Evolutionary conservation across 805 yeast genomes (phyloP), one percentile per base, ranked within the genome.

Genomic region (Kluyveromyces wickerhamii): DNA sequence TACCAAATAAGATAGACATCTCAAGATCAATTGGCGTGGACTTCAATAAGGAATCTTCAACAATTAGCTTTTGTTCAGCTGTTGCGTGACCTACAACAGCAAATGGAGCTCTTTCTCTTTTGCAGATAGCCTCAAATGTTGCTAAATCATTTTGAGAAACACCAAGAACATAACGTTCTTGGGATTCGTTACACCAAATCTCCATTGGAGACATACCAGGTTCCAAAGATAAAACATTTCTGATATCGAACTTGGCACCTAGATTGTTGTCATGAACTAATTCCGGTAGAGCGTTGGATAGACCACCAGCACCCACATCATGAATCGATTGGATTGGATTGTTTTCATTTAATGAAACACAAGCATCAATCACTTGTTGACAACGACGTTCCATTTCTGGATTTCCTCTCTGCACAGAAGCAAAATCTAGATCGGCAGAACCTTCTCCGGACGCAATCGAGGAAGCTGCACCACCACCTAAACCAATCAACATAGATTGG

Each of bases 381-480:
- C 97, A 96, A 59, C 99, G 81, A 66, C 98, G 84, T 66, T 92
- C 96, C 82, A 92, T 88, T 65, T 92, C 99, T 13, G 99, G 97
- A 65, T 92, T 92, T 38, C 97, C 98, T 69, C 99, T 80, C 68
- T 92, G 99, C 26, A 92, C 99, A 13, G 97, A 88, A 9, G 98
- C 98, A 65, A 87, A 92, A 69, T 92, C 99, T 52, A 92, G 74
- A 45, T 80, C 95, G 20, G 94, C 97, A 26, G 95, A 83, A 34
- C 92, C 96, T 59, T 85, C 96, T 50, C 96, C 96, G 16, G 95
- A 83, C n/a, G 95, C 77, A 33, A 88, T 77, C 10, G 95, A 84
- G 2, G 98, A 92, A 5, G 98, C 98, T 27, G 99, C 99, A 65
- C 99, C 99, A 53, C 99, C 99, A 56, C 99, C 99, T 39, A 92